A percentile compares a stretch with the other conserved stretches of the same genome.
phyloP scores from a whole-genome alignment of 2,329 filamentous ascomycete species.

The Rutstroemia sp. region DNA sequence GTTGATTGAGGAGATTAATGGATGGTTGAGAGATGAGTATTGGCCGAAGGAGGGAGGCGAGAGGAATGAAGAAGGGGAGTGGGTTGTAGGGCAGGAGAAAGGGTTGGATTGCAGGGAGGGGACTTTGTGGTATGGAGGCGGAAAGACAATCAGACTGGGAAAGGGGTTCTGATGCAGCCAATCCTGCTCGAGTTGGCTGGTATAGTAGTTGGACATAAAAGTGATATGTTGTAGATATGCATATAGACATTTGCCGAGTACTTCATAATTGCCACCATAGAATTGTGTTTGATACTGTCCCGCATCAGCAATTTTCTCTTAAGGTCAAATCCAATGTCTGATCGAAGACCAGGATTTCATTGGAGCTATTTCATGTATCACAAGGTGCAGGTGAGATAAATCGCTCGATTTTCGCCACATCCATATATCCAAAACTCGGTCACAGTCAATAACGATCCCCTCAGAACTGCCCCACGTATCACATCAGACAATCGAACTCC shows the following conservation, averaged over 20 bases:
- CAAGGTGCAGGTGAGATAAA: too few species aligned
- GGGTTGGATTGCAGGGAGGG: slow-evolving; percentile 73
- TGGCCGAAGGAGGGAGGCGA: slow-evolving; percentile 49
- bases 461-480: neutral
- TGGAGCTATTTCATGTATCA: too few species aligned
- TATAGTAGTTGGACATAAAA: neutral
- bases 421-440: too few species aligned
- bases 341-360: too few species aligned
- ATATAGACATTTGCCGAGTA: too few species aligned
- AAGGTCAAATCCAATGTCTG: too few species aligned
- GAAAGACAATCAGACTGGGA: slow-evolving; percentile 57
- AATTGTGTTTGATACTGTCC: too few species aligned
- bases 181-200: neutral
- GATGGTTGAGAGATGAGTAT: slow-evolving; percentile 61
- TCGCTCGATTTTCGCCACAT: too few species aligned
- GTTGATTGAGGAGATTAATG: slow-evolving; percentile 69
- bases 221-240: too few species aligned
- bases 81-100: slow-evolving; percentile 80
- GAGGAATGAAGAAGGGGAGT: slow-evolving; percentile 54
- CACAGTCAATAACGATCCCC: neutral
- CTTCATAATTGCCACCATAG: too few species aligned
- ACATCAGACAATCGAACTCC: neutral
- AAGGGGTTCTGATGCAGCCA: slow-evolving; percentile 45
- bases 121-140: slow-evolving; percentile 79
- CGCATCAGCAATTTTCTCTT: too few species aligned